These are phyloP conservation scores for Curvularia eragrostidis DNA, from an alignment of 2,329 filamentous ascomycete species.

Conservation along the genomic window DNA sequence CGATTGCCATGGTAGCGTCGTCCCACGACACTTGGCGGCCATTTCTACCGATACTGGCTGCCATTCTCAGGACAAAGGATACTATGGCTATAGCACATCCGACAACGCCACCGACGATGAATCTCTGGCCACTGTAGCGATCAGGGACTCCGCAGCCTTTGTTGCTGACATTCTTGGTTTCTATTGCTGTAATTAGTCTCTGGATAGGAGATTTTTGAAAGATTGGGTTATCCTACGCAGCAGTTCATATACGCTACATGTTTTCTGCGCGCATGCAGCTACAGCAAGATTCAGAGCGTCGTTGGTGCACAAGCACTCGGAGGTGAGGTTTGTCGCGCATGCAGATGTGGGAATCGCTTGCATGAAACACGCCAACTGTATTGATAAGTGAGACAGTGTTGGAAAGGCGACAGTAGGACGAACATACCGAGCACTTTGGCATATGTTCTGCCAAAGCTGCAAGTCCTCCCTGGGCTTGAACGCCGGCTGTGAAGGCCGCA, in stretches of 20 bases:
- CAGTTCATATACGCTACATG: constrained; percentile 48
- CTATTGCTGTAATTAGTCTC: constrained; percentile 17
- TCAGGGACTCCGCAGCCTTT: constrained; percentile 47
- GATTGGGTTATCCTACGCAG: constrained; percentile 29
- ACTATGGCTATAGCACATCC: constrained; percentile 43
- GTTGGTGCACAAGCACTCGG: constrained; percentile 51
- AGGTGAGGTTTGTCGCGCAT: constrained; percentile 49
- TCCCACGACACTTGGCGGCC: constrained; percentile 49
- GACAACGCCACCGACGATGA: constrained; percentile 39
- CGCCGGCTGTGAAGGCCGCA: constrained; percentile 12
- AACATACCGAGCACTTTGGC: constrained; percentile 29
- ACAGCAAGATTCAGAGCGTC: constrained; percentile 41
- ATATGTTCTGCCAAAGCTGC: constrained; percentile 19
- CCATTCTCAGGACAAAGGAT: constrained; percentile 44
- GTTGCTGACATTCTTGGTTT: constrained; percentile 50
- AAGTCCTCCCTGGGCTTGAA: constrained; percentile 22
- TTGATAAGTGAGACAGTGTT: constrained; percentile 8
- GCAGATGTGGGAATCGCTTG: constrained; percentile 42
- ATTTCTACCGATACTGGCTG: constrained; percentile 43
- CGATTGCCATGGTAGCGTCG: constrained; percentile 45
- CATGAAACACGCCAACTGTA: constrained; percentile 28
- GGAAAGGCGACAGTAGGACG: not conserved
- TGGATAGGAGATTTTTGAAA: not conserved
- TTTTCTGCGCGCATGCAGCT: constrained; percentile 43
- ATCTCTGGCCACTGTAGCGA: constrained; percentile 40